Percentiles rank a stretch among this genome's conserved stretches.
Evolutionary conservation across 2,329 filamentous ascomycete species (phyloP).

Genomic region (Paecilomyces niveus): DNA sequence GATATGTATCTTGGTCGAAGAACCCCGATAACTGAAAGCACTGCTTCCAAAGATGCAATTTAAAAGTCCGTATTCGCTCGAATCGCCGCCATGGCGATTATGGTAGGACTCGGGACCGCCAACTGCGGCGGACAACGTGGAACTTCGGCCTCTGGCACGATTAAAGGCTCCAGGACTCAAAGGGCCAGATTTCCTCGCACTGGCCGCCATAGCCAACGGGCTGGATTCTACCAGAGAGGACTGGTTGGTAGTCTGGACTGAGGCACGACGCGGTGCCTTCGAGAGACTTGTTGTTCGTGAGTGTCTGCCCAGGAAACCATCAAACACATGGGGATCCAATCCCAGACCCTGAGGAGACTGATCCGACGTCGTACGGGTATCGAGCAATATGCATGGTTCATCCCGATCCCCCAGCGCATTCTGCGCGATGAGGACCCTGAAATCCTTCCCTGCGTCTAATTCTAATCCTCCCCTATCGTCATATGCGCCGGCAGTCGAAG

Average conservation of each 20-base stretch:
- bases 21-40: slow-evolving; percentile 51
- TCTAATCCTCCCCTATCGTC: slow-evolving; percentile 43
- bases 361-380: slow-evolving; percentile 29
- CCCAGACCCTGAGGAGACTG: slow-evolving; percentile 26
- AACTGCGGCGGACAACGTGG: slow-evolving; percentile 33
- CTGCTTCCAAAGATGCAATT: slow-evolving; percentile 57
- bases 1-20: slow-evolving; percentile 55
- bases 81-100: slow-evolving; percentile 36
- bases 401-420: slow-evolving; percentile 43
- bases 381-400: slow-evolving; percentile 38
- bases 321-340: slow-evolving; percentile 25
- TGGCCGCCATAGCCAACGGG: slow-evolving; percentile 23
- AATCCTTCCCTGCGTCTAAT: slow-evolving; percentile 36
- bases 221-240: slow-evolving; percentile 27
- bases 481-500: slow-evolving; percentile 35
- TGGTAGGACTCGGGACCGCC: slow-evolving; percentile 26
- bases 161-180: slow-evolving; percentile 31
- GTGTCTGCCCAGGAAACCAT: slow-evolving; percentile 24
- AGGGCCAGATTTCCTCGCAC: slow-evolving; percentile 24
- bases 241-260: slow-evolving; percentile 19
- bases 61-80: slow-evolving; percentile 45
- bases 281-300: slow-evolving; percentile 33
- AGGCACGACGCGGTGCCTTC: slow-evolving; percentile 25
- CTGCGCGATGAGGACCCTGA: slow-evolving; percentile 41
- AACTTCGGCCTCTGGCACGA: slow-evolving; percentile 38